Base-by-base conservation (phyloP, 2,329 filamentous ascomycete species). In the Davidsoniella australis region DNA sequence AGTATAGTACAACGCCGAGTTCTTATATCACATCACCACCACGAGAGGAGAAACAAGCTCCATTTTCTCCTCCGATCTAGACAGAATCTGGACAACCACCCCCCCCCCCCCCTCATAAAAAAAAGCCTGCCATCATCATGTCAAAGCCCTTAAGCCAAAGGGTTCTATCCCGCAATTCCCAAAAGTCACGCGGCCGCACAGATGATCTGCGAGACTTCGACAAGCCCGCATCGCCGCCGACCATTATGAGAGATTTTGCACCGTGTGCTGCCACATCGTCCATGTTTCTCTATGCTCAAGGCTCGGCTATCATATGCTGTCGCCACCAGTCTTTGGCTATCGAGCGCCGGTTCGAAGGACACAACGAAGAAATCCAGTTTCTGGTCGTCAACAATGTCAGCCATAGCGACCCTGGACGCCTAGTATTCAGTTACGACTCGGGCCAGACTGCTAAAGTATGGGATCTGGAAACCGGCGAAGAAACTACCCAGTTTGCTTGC, bases 381-480 rank as follows among this genome's bases (percentile, higher is more conserved):
- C 77, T 98, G 49, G 80, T 82, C 1, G 87, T 93, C 48, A 91
- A 98, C 63, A 96, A 88, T 60, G 78, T 85, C 50, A 95, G 88
- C 63, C 88, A 95, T 57, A 69, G 78, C 53, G 88, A 88, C 2
- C 80, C 82, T 1, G 91, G 89, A 24, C 74, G 88, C 55, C 67
- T 94, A 53, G 87, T 94, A 2, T 85, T 94, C 54, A 96, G 87
- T 66, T 95, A 94, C 59, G 91, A 98, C 69, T 76, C 76, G 16
- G 82, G 85, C 37, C 85, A 89, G 63, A 94, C 85, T 1, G 86
- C 88, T 3, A 94, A 96, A 60, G 85, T 96, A 6, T 98, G 91
- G 91, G 89, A 98, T 65, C 72, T 95, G 53, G 78, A 93, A 67
- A 93, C 86, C 0, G 91, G 91, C 45, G 80, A 87, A 53, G 87